phyloP scores from a whole-genome alignment of 2,329 filamentous ascomycete genomes.

The Pseudocercospora fuligena region DNA sequence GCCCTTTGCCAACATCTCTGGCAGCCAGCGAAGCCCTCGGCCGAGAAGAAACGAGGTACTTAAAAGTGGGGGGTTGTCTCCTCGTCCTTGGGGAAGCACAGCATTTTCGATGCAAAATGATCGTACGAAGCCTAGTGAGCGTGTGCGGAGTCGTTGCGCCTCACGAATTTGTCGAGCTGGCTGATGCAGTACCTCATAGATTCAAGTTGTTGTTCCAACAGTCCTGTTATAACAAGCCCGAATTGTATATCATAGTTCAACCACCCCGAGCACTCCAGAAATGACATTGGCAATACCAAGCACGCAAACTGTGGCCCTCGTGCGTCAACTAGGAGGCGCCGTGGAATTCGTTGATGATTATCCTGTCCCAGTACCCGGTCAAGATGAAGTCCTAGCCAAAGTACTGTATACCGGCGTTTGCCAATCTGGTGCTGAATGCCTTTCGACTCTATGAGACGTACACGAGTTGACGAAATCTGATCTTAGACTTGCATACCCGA shows the following conservation, averaged over 20 bases:
- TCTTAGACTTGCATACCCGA: slow-evolving; percentile 37
- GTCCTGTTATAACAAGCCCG: too few relatives aligned
- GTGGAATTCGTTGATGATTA: slow-evolving; percentile 50
- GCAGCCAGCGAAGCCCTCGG: background rate
- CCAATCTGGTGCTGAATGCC: slow-evolving; percentile 38
- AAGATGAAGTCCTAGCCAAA: slow-evolving; percentile 52
- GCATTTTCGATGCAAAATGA: too few relatives aligned
- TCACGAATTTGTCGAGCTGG: too few relatives aligned
- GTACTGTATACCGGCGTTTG: slow-evolving; percentile 53
- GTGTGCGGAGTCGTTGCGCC: too few relatives aligned
- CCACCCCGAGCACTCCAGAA: too few relatives aligned
- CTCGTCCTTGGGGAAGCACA: too few relatives aligned
- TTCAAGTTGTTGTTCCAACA: too few relatives aligned
- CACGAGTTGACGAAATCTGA: background rate
- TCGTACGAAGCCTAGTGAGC: too few relatives aligned
- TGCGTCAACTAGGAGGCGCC: slow-evolving; percentile 47
- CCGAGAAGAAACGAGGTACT: background rate
- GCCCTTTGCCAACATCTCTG: too few relatives aligned
- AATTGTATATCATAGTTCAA: too few relatives aligned
- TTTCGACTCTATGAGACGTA: background rate
- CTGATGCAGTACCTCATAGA: too few relatives aligned
- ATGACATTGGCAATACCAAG: slow-evolving; percentile 10
- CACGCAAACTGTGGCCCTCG: slow-evolving; percentile 48
- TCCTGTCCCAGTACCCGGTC: slow-evolving; percentile 46
- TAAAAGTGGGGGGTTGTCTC: background rate